Evolutionary conservation across 805 yeast species (phyloP).

Genomic region (Maudiozyma serrabonitensis): DNA sequence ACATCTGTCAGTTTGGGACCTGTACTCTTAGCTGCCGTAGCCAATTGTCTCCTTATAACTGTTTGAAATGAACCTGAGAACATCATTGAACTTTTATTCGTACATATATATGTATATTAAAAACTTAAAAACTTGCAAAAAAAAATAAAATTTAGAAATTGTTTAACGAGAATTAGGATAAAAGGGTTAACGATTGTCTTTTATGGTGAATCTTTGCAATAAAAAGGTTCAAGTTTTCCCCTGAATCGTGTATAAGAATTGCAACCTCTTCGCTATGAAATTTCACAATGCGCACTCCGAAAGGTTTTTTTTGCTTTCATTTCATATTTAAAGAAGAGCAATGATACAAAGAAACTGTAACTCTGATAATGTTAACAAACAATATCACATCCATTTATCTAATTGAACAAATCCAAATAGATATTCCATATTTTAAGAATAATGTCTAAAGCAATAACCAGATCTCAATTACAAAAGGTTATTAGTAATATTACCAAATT

Average conservation of each 20-base stretch:
- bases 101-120: too few species aligned
- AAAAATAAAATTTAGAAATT: too few species aligned
- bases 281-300: not conserved
- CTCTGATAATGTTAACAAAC: too few species aligned
- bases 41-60: slow-evolving; percentile 8
- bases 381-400: too few species aligned
- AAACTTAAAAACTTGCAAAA: too few species aligned
- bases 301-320: not conserved
- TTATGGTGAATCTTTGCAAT: not conserved
- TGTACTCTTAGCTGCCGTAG: slow-evolving; percentile 5
- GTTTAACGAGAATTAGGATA: too few species aligned
- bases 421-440: not conserved
- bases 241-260: not conserved
- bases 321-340: too few species aligned
- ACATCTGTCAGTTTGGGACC: slow-evolving; percentile 44
- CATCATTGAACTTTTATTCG: too few species aligned
- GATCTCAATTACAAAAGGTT: slow-evolving; percentile 34
- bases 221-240: not conserved
- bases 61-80: not conserved
- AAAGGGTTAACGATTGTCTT: too few species aligned
- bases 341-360: too few species aligned
- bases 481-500: slow-evolving; percentile 51
- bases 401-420: not conserved
- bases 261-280: not conserved
- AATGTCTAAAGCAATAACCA: slow-evolving; percentile 21